Evolutionary conservation across 2,329 filamentous ascomycete genomes (phyloP), one percentile per base, ranked within the genome.

Genomic region (Apiospora rasikravindrae): DNA sequence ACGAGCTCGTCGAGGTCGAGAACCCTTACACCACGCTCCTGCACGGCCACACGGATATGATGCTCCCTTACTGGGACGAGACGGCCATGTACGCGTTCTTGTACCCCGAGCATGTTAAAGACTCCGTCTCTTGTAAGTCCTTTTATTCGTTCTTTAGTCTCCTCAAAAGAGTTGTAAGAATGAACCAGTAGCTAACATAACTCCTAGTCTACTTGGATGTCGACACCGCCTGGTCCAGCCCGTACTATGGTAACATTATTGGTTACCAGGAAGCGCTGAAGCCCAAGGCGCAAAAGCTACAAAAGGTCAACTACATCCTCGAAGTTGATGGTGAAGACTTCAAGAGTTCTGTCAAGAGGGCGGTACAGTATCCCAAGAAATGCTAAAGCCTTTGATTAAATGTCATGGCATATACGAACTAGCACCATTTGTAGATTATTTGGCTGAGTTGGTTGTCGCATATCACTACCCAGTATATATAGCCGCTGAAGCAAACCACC

Each of bases 351-450:
- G 68, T 75, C 24, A 76, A 74, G 69, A 70, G 67, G 51, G 71
- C 75, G 16, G n/a, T 75, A 74, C 79, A 71, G 84, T 84, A 69
- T 82, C 85, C 75, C 84, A 87, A 73, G 78, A 86, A 74, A 80
- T 92, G 73, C 14, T 40, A 64, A 29, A 2, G 2, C 1, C 11
- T 11, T 29, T 26, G 4, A n/a, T 33, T 13, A n/a, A n/a, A n/a
- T n/a, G 13, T 24, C 13, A 26, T 6, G 37, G 37, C 8, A n/a
- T 26, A 7, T n/a, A 44, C 45, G 4, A 45, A 11, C 24, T 6
- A 4, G 7, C 19, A n/a, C 29, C 29, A 22, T n/a, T 6, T 24
- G 2, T 11, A 61, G 7, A 61, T 16, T 22, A 61, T 5, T 61
- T 37, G 53, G 53, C 16, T 33, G 26, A 13, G 26, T 16, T 61